Evolutionary conservation across 2,329 filamentous ascomycete species (phyloP), one percentile per base, ranked within the genome.

Genomic region (Leptographium lundbergii): DNA sequence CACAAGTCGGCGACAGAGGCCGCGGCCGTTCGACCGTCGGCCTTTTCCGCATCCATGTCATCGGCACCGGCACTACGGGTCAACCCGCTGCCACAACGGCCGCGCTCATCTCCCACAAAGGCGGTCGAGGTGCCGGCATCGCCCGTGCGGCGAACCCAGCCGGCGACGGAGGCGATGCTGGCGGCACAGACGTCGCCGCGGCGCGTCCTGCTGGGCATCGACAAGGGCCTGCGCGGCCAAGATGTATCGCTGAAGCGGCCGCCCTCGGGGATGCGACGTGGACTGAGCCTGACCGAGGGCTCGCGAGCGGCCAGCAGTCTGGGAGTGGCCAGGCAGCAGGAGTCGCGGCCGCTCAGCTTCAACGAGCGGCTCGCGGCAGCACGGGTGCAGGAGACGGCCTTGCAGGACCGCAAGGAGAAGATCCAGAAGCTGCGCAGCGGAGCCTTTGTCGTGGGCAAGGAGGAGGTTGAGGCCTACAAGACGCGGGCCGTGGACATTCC

Each of bases 211-310:
- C 71, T 97, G 19, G 92, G 94, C 6, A 95, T 97, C 62, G 91
- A 96, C 72, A 95, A 95, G 69, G 91, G 90, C 1, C 74, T 91
- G 42, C 87, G 79, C 65, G 91, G 86, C 2, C 82, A 82, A 60
- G 90, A 96, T 66, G 79, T 97, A 36, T 96, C 91, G 3, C 74
- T 97, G 32, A 94, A 89, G 70, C 80, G 89, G 64, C 84, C 89
- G 3, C 77, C 84, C 19, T 19, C 42, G 19, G 17, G 17, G 42
- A n/a, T 45, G 42, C 42, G 29, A 54, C 25, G 25, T 25, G 50
- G 19, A 22, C 22, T n/a, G 25, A 19, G n/a, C 24, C 6, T 39
- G 42, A 45, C 19, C 19, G 42, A 45, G 42, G 19, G 42, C 7
- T 14, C 39, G 39, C 14, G 39, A 42, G 19, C 39, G 9, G 19